These are phyloP conservation scores for Aaosphaeria pasadenensis DNA, from an alignment of 2,329 filamentous ascomycete genomes.

Conservation along the genomic window DNA sequence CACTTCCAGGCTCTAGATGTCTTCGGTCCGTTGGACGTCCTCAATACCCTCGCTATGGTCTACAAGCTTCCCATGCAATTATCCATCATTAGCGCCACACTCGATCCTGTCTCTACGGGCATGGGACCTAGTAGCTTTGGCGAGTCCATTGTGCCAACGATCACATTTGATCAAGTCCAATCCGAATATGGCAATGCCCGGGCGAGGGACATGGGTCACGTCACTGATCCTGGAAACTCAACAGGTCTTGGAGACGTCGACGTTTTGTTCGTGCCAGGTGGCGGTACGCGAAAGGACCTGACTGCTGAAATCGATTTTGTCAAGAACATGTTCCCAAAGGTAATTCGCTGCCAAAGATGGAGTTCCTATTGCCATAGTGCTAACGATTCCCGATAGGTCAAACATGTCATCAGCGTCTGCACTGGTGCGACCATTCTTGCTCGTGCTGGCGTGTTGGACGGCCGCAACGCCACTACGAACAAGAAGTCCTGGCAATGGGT, in stretches of 20 bases:
- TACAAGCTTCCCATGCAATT: conserved; percentile 26
- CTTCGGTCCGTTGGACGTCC: conserved; percentile 46
- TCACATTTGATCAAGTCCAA: conserved; percentile 52
- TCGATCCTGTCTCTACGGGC: conserved; percentile 27
- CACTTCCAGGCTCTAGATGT: conserved; percentile 29
- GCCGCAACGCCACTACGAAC: conserved; percentile 62
- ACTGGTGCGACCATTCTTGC: conserved; percentile 61
- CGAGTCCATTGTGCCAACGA: conserved; percentile 45
- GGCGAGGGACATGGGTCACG: conserved; percentile 3
- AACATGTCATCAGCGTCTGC: conserved; percentile 63
- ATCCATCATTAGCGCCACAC: conserved; percentile 19
- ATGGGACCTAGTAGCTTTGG: conserved; percentile 23
- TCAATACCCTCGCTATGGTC: conserved; percentile 31
- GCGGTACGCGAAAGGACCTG: conserved; percentile 45
- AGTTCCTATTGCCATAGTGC: background rate
- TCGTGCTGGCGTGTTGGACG: conserved; percentile 58
- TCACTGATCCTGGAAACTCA: background rate
- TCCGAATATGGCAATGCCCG: conserved; percentile 6
- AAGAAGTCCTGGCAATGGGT: conserved; percentile 52
- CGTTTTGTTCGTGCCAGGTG: conserved; percentile 65
- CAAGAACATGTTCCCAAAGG: conserved; percentile 43
- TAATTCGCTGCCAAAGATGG: conserved; percentile 30
- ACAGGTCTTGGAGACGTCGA: conserved; percentile 44
- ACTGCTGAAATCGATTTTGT: conserved; percentile 49
- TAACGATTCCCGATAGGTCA: conserved; percentile 37